Percentiles rank a stretch among this genome's conserved stretches.
Evolutionary conservation across 805 yeast genomes (phyloP).

Genomic region (Saccharomycopsis capsularis): DNA sequence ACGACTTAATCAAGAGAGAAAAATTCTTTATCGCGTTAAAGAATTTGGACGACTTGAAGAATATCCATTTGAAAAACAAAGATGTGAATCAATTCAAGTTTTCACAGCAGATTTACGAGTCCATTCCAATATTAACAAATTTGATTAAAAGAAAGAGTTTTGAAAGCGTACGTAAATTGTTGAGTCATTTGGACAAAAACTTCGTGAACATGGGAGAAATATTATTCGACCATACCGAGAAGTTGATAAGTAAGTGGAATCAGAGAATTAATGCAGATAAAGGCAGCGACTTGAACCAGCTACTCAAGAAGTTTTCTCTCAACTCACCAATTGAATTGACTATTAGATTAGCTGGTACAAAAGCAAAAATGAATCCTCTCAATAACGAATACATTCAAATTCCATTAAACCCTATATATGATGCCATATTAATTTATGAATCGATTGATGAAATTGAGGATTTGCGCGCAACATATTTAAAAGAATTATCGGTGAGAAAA

Average conservation of each 20-base stretch:
- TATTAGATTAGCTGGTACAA: constrained; percentile 46
- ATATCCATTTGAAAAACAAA: constrained; percentile 60
- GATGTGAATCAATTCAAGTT: constrained; percentile 64
- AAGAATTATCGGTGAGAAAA: constrained; percentile 65
- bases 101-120: constrained; percentile 61
- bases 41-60: constrained; percentile 66
- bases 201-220: constrained; percentile 40
- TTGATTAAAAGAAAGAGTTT: constrained; percentile 71
- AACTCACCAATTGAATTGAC: constrained; percentile 84
- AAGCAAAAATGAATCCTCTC: constrained; percentile 42
- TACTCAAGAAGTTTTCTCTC: constrained; percentile 52
- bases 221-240: constrained; percentile 45
- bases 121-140: constrained; percentile 68
- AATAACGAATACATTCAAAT: constrained; percentile 41
- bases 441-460: constrained; percentile 60
- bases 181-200: constrained; percentile 56
- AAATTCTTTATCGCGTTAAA: constrained; percentile 83
- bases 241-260: constrained; percentile 57
- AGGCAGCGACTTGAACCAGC: constrained; percentile 27
- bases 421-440: constrained; percentile 74
- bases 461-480: constrained; percentile 55
- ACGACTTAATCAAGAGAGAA: constrained; percentile 66
- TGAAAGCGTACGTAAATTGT: constrained; percentile 56
- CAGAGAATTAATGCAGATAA: constrained; percentile 31
- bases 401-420: constrained; percentile 69